Conservation (phyloP, 768 basidiomycete genomes). For the Russula olivacea region DNA sequence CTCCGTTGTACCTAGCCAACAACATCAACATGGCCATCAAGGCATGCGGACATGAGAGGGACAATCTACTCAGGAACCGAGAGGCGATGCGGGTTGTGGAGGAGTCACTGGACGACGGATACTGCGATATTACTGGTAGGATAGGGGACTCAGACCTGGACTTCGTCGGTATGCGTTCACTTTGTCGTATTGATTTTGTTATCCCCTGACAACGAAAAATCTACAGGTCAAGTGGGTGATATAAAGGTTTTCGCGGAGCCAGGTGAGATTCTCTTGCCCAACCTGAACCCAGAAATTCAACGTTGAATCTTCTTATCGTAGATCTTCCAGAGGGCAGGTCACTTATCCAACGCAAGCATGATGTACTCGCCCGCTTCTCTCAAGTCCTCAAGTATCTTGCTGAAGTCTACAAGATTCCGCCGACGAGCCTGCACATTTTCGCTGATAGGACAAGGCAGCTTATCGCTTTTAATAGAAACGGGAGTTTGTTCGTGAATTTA, state of each 20-base stretch:
- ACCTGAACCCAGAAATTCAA: not conserved
- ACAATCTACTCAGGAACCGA: slow-evolving; percentile 55
- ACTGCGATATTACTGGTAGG: slow-evolving; percentile 71
- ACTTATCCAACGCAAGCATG: slow-evolving; percentile 49
- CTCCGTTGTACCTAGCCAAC: slow-evolving; percentile 13
- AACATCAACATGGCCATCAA: slow-evolving; percentile 51
- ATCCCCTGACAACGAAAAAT: not conserved
- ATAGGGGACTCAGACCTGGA: slow-evolving; percentile 46
- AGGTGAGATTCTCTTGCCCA: slow-evolving; percentile 11
- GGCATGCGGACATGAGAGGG: slow-evolving; percentile 65
- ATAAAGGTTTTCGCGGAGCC: slow-evolving; percentile 3
- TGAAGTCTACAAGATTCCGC: slow-evolving; percentile 66
- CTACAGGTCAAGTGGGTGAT: slow-evolving; percentile 8
- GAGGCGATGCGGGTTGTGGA: slow-evolving; percentile 65
- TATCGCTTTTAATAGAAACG: slow-evolving; percentile 91
- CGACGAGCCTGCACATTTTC: slow-evolving; percentile 77
- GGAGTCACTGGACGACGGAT: slow-evolving; percentile 70
- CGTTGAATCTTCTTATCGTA: slow-evolving; percentile 29
- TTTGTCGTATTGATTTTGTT: not conserved
- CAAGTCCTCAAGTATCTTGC: slow-evolving; percentile 60
- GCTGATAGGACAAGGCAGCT: slow-evolving; percentile 72
- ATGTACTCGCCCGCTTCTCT: slow-evolving; percentile 67
- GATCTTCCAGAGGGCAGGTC: slow-evolving; percentile 49
- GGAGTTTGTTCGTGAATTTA: slow-evolving; percentile 83
- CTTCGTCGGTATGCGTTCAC: slow-evolving; percentile 45